Percentiles rank a stretch among this genome's conserved stretches.
phyloP scores from a whole-genome alignment of 163 green algal species.

The Trebouxiophyceae sp. region DNA sequence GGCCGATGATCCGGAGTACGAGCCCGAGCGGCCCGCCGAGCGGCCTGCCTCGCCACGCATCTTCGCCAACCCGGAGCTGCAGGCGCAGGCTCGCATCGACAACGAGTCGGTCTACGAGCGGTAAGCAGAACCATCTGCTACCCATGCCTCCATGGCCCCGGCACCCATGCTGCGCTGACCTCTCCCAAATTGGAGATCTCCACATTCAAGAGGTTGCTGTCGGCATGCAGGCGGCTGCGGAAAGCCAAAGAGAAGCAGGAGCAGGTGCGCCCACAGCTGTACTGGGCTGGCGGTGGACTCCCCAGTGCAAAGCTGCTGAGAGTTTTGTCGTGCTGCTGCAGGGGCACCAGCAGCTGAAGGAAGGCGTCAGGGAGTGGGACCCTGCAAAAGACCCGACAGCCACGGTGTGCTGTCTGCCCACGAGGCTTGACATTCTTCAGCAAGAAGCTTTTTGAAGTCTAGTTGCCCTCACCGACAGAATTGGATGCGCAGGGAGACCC shows the following conservation, averaged over 20 bases:
- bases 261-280: conserved; percentile 19
- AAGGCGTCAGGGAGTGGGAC: conserved; percentile 49
- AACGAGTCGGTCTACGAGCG: conserved; percentile 57
- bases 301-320: no score
- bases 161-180: background rate
- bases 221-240: conserved; percentile 38
- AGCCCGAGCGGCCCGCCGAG: conserved; percentile 31
- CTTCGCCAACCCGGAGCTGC: conserved; percentile 68
- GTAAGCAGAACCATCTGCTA: no score
- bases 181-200: background rate
- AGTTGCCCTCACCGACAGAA: background rate
- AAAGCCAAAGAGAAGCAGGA: conserved; percentile 43
- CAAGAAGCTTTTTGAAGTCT: no score
- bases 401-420: no score
- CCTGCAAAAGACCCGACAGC: conserved; percentile 60
- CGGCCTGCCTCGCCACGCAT: conserved; percentile 27
- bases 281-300: no score
- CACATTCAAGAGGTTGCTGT: no score
- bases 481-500: conserved; percentile 60
- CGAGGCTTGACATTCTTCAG: no score
- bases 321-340: no score
- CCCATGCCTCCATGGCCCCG: no score
- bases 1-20: conserved; percentile 62
- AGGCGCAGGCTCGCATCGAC: conserved; percentile 58
- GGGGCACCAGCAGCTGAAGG: conserved; percentile 36